Evolutionary conservation across 495 filamentous ascomycete species (phyloP).

Genomic region (Cladorrhinum samala): DNA sequence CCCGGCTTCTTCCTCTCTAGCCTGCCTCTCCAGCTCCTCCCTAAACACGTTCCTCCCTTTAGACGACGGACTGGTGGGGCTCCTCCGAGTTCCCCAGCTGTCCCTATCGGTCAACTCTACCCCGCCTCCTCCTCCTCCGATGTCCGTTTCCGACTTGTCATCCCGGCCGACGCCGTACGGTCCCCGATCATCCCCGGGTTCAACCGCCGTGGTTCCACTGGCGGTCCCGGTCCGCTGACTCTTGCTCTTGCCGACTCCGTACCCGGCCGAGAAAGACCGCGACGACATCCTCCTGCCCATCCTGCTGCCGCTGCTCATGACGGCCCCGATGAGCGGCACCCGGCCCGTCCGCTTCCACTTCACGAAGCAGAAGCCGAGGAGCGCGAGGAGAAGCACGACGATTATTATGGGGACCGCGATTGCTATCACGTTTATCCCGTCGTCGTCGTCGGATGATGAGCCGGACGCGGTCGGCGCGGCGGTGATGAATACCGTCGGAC

Average conservation of each 20-base stretch:
- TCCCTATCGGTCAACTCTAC: constrained; percentile 29
- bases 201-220: neutral
- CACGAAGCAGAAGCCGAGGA: constrained; percentile 14
- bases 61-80: constrained; percentile 7
- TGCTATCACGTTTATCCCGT: constrained; percentile 6
- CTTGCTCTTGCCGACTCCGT: constrained; percentile 23
- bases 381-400: constrained; percentile 6
- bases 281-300: neutral
- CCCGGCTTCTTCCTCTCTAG: constrained; percentile 2
- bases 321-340: constrained; percentile 13
- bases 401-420: constrained; percentile 24
- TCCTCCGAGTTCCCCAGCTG: constrained; percentile 31
- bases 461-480: neutral
- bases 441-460: neutral
- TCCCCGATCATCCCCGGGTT: neutral
- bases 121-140: neutral
- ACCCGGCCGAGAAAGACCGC: constrained; percentile 19
- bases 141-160: constrained; percentile 11
- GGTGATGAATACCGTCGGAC: constrained; percentile 16
- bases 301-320: neutral
- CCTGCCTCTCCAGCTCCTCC: constrained; percentile 31
- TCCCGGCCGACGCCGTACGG: neutral
- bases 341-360: constrained; percentile 12
- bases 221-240: constrained; percentile 13
- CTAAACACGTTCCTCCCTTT: constrained; percentile 28